Evolutionary conservation across 345 rosid species (phyloP), one percentile per base, ranked within the genome.

Genomic region (Salix exigua): DNA sequence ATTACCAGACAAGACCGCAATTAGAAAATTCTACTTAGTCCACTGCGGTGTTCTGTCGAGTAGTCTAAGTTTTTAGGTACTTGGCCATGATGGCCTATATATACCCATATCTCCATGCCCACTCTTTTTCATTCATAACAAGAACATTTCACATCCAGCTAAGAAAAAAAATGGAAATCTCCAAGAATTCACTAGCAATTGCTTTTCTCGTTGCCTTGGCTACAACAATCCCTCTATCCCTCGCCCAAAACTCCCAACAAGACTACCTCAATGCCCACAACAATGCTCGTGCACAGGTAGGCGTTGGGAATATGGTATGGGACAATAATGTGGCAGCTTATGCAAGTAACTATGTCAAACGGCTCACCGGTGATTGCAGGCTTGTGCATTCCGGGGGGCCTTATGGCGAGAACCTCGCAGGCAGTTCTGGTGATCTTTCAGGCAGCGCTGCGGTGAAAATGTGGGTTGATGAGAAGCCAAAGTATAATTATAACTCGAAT

Each of bases 251-350:
- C 71, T 16, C 66, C 3, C 75, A 16, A 12, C 79, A 77, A 44
- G 79, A 70, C 62, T 77, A 60, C 25, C 38, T 77, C n/a, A 23
- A 78, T 26, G 73, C 26, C 10, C 81, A 78, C 68, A 78, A 73
- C 21, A 28, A n/a, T 11, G 77, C 81, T 33, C 77, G 81, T 16
- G 55, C 67, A 12, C 25, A 58, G 30, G 77, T 78, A 28, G 30
- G 63, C 0, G 77, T 78, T 1, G 73, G 26, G 1, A 72, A 60
- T 7, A 31, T 78, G 30, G 60, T 17, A 0, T 78, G 81, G 81
- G 68, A 78, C 68, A 18, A 21, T 10, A 68, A 14, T 2, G 16
- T 78, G 11, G 73, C 68, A 0, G 44, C 68, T 18, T 67, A 26
- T 21, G 73, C 81, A 1, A 60, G 37, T 16, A 51, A 58, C 37